phyloP scores from a whole-genome alignment of 495 filamentous ascomycete species.

The Emericellopsis terricola region DNA sequence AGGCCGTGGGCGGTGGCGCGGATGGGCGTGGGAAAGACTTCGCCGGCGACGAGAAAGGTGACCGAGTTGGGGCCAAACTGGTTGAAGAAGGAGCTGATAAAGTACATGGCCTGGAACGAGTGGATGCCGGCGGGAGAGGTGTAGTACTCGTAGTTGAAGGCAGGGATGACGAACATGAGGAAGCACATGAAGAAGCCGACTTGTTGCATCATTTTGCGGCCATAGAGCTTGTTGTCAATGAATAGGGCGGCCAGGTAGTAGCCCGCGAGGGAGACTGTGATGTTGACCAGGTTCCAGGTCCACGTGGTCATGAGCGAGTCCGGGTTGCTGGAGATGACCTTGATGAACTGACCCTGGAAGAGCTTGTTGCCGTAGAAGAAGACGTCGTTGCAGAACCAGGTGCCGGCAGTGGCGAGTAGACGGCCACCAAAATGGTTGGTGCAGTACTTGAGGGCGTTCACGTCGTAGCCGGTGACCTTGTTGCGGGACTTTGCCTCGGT shows the following conservation, averaged over 20 bases:
- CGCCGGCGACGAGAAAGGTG: conserved; percentile 81
- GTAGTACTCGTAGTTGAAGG: conserved; percentile 71
- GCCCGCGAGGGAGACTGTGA: conserved; percentile 60
- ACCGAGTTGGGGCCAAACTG: conserved; percentile 88
- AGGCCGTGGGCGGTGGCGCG: conserved; percentile 84
- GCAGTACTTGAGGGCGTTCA: conserved; percentile 55
- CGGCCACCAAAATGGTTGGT: conserved; percentile 67
- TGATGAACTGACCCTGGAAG: conserved; percentile 76
- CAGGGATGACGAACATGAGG: conserved; percentile 71
- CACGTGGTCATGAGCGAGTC: conserved; percentile 59
- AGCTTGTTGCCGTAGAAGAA: conserved; percentile 99
- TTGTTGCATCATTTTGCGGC: conserved; percentile 83
- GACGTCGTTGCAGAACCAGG: conserved; percentile 84
- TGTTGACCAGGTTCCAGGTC: conserved; percentile 82
- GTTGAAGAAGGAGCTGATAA: conserved; percentile 86
- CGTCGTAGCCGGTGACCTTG: conserved; percentile 74
- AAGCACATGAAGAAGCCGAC: conserved; percentile 76
- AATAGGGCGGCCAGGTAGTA: conserved; percentile 68
- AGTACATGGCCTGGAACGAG: conserved; percentile 85
- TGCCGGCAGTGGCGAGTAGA: conserved; percentile 63
- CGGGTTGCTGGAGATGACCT: conserved; percentile 39
- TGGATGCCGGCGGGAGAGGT: conserved; percentile 42
- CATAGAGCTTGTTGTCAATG: conserved; percentile 84
- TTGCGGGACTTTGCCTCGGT: conserved; percentile 62
- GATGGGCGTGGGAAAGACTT: conserved; percentile 79